Conservation (phyloP, 257 asterid species). For the Salvia splendens region DNA sequence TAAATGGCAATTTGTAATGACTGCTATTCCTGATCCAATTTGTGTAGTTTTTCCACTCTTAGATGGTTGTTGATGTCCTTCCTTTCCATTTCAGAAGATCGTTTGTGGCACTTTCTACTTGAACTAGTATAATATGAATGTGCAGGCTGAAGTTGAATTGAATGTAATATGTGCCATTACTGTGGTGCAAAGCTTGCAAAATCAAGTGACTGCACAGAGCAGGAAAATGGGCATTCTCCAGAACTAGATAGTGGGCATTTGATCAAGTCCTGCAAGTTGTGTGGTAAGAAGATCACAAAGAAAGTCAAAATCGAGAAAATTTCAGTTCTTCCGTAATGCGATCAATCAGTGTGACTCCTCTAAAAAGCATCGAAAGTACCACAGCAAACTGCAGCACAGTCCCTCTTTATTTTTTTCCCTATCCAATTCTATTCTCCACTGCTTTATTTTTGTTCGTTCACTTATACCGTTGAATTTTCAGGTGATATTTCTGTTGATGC, state of each 20-base stretch:
- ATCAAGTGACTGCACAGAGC: constrained; percentile 41
- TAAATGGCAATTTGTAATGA: background rate
- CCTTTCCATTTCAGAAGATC: constrained; percentile 4
- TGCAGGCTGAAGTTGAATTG: constrained; percentile 42
- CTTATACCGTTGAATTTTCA: constrained; percentile 38
- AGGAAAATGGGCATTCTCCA: constrained; percentile 40
- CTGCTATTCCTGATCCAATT: background rate
- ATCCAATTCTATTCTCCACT: constrained; percentile 4
- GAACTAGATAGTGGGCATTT: constrained; percentile 34
- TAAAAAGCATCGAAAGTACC: constrained; percentile 57
- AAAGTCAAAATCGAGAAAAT: constrained; percentile 40
- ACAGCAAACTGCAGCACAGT: constrained; percentile 57
- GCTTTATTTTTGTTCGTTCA: constrained; percentile 19
- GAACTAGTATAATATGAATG: constrained; percentile 22
- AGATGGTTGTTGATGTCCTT: background rate
- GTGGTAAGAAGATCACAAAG: constrained; percentile 42
- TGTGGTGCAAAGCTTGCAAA: constrained; percentile 49
- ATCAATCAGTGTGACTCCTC: constrained; percentile 45
- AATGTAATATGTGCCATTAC: constrained; percentile 49
- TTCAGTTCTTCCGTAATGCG: constrained; percentile 41
- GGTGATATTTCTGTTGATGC: constrained; percentile 74
- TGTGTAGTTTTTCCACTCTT: constrained; percentile 2
- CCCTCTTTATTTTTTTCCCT: constrained; percentile 21
- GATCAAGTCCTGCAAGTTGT: constrained; percentile 41
- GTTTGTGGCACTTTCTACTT: constrained; percentile 19